A percentile compares a stretch with the other conserved stretches of the same genome.
phyloP scores from a whole-genome alignment of 2,329 filamentous ascomycete species.

The Cordyceps farinosa region DNA sequence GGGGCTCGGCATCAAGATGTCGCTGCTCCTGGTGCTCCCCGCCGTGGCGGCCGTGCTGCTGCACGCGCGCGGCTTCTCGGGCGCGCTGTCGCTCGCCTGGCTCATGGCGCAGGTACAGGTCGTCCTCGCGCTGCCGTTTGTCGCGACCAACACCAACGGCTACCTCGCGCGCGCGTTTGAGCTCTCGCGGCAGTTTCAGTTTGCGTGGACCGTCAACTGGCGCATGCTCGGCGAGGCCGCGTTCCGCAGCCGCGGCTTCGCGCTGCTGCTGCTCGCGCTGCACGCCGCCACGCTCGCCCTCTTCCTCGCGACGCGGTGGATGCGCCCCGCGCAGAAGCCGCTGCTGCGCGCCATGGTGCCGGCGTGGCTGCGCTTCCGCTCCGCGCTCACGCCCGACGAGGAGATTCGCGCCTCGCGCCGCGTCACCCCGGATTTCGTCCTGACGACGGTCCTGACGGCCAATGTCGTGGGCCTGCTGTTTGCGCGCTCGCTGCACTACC shows the following conservation, averaged over 20 bases:
- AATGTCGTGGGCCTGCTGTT: slow-evolving; percentile 79
- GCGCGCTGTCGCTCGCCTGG: slow-evolving; percentile 63
- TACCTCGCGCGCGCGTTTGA: slow-evolving; percentile 87
- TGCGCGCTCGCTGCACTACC: slow-evolving; percentile 86
- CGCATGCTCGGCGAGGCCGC: slow-evolving; percentile 80
- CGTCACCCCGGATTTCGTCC: slow-evolving; percentile 68
- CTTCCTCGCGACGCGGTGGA: slow-evolving; percentile 69
- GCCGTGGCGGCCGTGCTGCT: slow-evolving; percentile 75
- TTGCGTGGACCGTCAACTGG: slow-evolving; percentile 99
- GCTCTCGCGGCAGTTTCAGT: slow-evolving; percentile 84
- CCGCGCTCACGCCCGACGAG: slow-evolving; percentile 47
- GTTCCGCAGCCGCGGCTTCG: slow-evolving; percentile 70
- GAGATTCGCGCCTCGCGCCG: slow-evolving; percentile 54
- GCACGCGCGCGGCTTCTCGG: slow-evolving; percentile 64
- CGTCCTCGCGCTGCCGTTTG: slow-evolving; percentile 63
- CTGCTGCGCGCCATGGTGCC: slow-evolving; percentile 53
- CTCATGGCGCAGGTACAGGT: slow-evolving; percentile 79
- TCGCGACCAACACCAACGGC: slow-evolving; percentile 58
- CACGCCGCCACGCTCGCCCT: slow-evolving; percentile 63
- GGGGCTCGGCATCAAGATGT: slow-evolving; percentile 94
- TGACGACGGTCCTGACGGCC: slow-evolving; percentile 72
- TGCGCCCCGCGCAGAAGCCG: slow-evolving; percentile 61
- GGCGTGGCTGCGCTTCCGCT: slow-evolving; percentile 39
- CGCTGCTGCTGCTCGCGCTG: slow-evolving; percentile 59
- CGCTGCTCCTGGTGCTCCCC: slow-evolving; percentile 75